Conservation (phyloP, 495 filamentous ascomycete genomes). For the Talaromyces adpressus region DNA sequence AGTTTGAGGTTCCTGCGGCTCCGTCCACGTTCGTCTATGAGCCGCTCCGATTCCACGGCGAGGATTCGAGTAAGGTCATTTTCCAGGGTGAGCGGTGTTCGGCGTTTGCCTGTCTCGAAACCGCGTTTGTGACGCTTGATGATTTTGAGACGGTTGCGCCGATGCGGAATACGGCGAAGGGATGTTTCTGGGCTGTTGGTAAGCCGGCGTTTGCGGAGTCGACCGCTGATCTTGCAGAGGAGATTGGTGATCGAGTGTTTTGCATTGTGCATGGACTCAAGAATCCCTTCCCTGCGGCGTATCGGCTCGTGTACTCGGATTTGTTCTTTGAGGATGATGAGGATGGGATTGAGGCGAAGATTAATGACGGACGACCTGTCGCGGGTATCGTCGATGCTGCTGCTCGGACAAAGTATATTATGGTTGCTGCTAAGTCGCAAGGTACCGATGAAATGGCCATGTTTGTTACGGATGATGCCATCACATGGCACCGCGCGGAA, state of each 20-base stretch:
- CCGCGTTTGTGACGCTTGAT: constrained; percentile 73
- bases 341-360: constrained; percentile 57
- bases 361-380: constrained; percentile 65
- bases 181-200: constrained; percentile 79
- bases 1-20: constrained; percentile 53
- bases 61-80: constrained; percentile 72
- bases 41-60: constrained; percentile 69
- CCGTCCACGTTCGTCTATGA: constrained; percentile 31
- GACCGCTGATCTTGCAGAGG: constrained; percentile 37
- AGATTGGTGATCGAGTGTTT: constrained; percentile 58
- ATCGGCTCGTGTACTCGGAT: constrained; percentile 72
- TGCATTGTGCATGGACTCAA: constrained; percentile 71
- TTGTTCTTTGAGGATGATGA: constrained; percentile 58
- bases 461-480: constrained; percentile 72
- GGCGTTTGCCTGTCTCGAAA: constrained; percentile 24
- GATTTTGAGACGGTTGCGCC: constrained; percentile 62
- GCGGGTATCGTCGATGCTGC: constrained; percentile 70
- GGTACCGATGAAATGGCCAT: constrained; percentile 85
- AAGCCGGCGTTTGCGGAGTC: constrained; percentile 65
- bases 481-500: constrained; percentile 83
- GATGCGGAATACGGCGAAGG: constrained; percentile 55
- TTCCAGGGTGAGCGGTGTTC: constrained; percentile 66
- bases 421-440: constrained; percentile 70
- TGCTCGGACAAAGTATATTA: constrained; percentile 73
- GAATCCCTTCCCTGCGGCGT: constrained; percentile 51